Evolutionary conservation across 768 basidiomycete species (phyloP).

Genomic region (Phylloporus sp.): DNA sequence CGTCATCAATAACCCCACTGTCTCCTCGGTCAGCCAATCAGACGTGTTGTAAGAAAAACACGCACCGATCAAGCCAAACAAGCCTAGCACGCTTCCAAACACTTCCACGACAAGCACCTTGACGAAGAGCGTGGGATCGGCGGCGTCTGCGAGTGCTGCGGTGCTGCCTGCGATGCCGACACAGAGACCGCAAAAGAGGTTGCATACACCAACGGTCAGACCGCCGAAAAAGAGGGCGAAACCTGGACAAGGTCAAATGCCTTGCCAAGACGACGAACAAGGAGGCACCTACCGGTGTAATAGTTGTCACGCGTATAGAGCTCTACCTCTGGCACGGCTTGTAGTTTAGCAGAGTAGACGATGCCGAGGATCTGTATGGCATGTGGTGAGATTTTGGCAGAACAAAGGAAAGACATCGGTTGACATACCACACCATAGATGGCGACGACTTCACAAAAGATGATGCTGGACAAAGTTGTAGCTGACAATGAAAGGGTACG

Average conservation of each 20-base stretch:
- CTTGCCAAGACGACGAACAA: not conserved
- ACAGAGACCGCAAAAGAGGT: conserved; percentile 89
- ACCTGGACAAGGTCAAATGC: conserved; percentile 40
- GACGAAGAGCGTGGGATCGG: conserved; percentile 92
- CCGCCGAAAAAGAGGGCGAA: conserved; percentile 98
- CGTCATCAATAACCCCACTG: conserved; percentile 82
- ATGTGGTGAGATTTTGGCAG: not conserved
- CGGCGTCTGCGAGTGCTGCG: conserved; percentile 91
- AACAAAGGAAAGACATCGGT: not conserved
- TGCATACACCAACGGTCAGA: conserved; percentile 89
- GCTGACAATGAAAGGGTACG: not conserved
- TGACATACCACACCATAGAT: conserved; percentile 89
- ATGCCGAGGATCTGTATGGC: conserved; percentile 82
- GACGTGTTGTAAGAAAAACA: conserved; percentile 8
- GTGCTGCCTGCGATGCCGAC: conserved; percentile 96
- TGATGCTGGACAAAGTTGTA: conserved; percentile 58
- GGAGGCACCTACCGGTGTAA: conserved; percentile 66
- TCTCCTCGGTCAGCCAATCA: not conserved
- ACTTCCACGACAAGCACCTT: conserved; percentile 97
- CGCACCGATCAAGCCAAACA: conserved; percentile 91
- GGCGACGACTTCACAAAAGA: conserved; percentile 99
- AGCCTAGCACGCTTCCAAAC: conserved; percentile 84
- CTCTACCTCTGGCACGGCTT: conserved; percentile 51
- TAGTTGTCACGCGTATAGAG: conserved; percentile 88
- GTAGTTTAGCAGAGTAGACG: conserved; percentile 85